Percentiles rank a stretch among this genome's conserved stretches.
phyloP scores from a whole-genome alignment of 2,329 filamentous ascomycete genomes.

The Fusarium sp. region DNA sequence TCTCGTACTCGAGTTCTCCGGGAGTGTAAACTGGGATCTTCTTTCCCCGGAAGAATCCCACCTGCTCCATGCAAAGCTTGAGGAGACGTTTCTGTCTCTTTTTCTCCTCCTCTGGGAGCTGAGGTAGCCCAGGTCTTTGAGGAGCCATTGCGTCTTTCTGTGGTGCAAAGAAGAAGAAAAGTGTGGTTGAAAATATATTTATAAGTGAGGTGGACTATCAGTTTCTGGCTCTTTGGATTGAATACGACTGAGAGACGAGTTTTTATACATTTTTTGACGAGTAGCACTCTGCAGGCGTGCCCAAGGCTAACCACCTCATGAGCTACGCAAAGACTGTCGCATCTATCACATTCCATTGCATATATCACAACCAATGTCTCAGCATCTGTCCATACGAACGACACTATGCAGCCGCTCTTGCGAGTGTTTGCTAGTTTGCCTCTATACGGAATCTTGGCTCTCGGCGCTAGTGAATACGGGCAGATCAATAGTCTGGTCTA shows the following conservation, averaged over 20 bases:
- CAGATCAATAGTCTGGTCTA: not conserved
- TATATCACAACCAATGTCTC: not conserved
- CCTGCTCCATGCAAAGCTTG: not conserved
- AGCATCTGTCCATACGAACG: accelerated
- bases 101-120: accelerated
- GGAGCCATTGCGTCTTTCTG: not conserved
- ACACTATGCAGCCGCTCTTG: not conserved
- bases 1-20: constrained; percentile 14
- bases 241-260: not conserved
- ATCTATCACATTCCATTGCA: not conserved
- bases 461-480: not conserved
- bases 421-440: not conserved
- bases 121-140: not conserved
- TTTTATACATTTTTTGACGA: not conserved
- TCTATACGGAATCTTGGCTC: not conserved
- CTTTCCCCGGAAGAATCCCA: not conserved
- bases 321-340: accelerated
- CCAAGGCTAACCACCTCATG: not conserved
- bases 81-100: not conserved
- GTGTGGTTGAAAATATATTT: too few relatives aligned
- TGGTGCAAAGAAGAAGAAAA: too few relatives aligned
- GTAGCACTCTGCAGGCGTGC: not conserved
- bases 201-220: too few relatives aligned
- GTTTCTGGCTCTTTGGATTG: too few relatives aligned
- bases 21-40: constrained; percentile 6